phyloP scores from a whole-genome alignment of 768 basidiomycete species.

The Crassisporium funariophilum region DNA sequence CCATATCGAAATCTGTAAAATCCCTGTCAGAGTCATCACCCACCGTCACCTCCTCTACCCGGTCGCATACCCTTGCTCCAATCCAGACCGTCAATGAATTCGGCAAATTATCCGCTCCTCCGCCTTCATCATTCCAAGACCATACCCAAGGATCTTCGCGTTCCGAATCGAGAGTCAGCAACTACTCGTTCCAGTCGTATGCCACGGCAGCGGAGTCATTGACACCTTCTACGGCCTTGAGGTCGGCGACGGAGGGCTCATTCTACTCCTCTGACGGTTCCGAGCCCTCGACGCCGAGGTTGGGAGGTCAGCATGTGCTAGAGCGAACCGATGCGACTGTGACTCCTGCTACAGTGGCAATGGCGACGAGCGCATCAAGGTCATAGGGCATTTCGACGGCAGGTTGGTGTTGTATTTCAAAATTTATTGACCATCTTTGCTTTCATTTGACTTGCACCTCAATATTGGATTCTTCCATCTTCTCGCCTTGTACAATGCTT shows the following conservation, averaged over 20 bases:
- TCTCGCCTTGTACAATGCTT: too few species aligned
- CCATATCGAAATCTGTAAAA: too few species aligned
- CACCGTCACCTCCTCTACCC: background rate
- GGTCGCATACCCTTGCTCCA: background rate
- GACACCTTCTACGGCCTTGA: conserved; percentile 9
- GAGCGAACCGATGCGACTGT: conserved; percentile 24
- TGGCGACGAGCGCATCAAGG: too few species aligned
- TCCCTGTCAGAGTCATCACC: background rate
- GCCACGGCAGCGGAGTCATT: conserved; percentile 37
- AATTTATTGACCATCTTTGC: too few species aligned
- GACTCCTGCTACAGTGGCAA: conserved; percentile 7
- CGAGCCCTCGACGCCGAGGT: conserved; percentile 15
- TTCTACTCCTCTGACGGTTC: conserved; percentile 8
- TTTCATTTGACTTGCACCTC: too few species aligned
- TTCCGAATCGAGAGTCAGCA: conserved; percentile 24
- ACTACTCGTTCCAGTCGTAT: conserved; percentile 31
- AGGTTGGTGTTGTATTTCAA: too few species aligned
- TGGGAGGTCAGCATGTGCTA: conserved; percentile 13
- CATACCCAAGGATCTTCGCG: conserved; percentile 13
- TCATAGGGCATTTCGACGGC: too few species aligned
- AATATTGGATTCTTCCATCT: too few species aligned
- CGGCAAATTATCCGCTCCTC: conserved; percentile 11
- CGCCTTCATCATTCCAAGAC: conserved; percentile 20
- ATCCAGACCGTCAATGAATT: conserved; percentile 13
- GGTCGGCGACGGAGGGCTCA: background rate